Evolutionary conservation across 2,329 filamentous ascomycete genomes (phyloP), one percentile per base, ranked within the genome.

Genomic region (Epichloe scottii): DNA sequence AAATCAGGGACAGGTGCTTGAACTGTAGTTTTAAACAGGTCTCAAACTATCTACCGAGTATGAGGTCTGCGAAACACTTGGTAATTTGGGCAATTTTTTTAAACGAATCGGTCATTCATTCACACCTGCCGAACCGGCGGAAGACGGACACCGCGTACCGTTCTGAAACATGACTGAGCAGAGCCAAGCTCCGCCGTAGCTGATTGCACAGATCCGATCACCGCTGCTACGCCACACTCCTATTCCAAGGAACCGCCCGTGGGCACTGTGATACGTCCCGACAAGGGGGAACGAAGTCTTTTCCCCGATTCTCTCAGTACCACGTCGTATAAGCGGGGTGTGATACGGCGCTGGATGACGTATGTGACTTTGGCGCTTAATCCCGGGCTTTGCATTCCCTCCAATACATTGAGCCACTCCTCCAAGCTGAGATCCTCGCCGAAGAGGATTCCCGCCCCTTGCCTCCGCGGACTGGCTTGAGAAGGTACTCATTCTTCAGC

Each of bases 401-500:
- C 41, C 37, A 69, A 35, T 4, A 51, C 51, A 2, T 56, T 30
- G 0, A 52, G 15, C 69, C 68, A 71, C 30, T 63, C 60, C 0
- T 57, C 53, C 0, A 51, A 48, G 17, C 46, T 52, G 3, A 69
- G 11, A 15, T 70, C 66, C 3, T 68, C 64, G 10, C 68, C 66
- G 48, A 72, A 71, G 0, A 68, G 39, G 38, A 71, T 71, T 2
- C 69, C 69, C 0, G 60, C 62, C 69, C 69, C 42, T 69, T 69
- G 0, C 68, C 69, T 12, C 66, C 60, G 1, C 66, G 64, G 14
- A 67, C 63, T 0, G 66, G 67, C 44, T 72, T 72, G 0, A 71
- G 57, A 0, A 71, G 54, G 53, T 63, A 69, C 1, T 60, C 40
- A 4, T 63, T 43, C 17, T 58, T 62, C 7, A 60, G 15, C 0